Base-by-base conservation (phyloP, 2,329 filamentous ascomycete species). In the Clonostachys rosea region DNA sequence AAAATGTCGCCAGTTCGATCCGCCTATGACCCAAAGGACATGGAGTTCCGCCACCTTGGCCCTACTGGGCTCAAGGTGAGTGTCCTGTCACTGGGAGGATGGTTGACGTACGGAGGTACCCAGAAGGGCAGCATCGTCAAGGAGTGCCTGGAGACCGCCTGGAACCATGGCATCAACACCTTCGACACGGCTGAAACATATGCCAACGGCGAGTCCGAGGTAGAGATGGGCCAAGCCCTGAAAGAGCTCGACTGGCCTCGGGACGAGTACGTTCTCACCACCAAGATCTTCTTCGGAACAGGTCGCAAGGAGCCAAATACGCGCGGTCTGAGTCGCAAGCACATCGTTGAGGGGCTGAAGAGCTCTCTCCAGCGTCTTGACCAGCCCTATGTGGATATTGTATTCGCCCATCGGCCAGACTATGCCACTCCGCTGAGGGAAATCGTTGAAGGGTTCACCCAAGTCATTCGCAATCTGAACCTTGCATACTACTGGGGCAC, bases 61-160 rank as follows among this genome's bases (percentile, higher is more conserved):
- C 78, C 78, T 36, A 86, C 84, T 14, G 86, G 87, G 46, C 75
- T 91, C 16, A 82, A 89, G 62, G 85, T 91, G 34, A 90, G 86
- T 30, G 78, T 82, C 42, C 84, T 91, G 52, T 84, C 83, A 3
- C 73, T 91, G 4, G 87, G 83, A 49, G 80, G 83, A 54, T 85
- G 83, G 84, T 73, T 91, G 45, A 90, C 87, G 1, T 89, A 88
- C 54, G 87, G 87, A 45, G 83, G 81, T 4, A 78, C 84, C 53
- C 78, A 83, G 16, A 75, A 77, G 40, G 76, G 83, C 47, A 86
- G 85, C 16, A 83, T 87, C 54, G 82, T 89, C 34, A 81, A 84
- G 47, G 70, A 72, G 45, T 82, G 78, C 59, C 81, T 83, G 76
- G 79, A 82, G 65, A 73, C 76, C 3, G 80, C 80, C 8, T 83